Percentiles rank a stretch among this genome's conserved stretches.
Conservation (phyloP, 192 early-diverging fungal species). For the Linnemannia hyalina region DNA sequence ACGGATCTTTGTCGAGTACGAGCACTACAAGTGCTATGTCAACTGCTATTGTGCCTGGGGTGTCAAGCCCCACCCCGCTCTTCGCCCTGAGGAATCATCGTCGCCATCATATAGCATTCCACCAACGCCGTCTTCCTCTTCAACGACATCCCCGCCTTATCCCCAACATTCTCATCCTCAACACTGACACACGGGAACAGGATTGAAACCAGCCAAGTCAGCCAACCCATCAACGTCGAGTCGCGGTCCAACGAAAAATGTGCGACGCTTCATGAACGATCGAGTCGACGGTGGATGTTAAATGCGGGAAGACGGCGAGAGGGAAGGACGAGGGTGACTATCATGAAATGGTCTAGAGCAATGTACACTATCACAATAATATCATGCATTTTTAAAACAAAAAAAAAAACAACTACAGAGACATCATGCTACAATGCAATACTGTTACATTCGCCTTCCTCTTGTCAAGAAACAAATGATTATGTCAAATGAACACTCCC, state of each 20-base stretch:
- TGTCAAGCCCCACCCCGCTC: conserved; percentile 37
- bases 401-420: background rate
- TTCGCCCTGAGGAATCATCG: conserved; percentile 9
- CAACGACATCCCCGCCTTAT: background rate
- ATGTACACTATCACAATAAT: conserved; percentile 7
- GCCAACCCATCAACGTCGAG: background rate
- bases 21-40: conserved; percentile 44
- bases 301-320: background rate
- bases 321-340: background rate
- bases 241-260: no score
- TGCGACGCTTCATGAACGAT: background rate
- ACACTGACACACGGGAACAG: background rate
- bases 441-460: background rate
- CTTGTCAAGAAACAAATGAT: background rate
- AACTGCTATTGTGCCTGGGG: conserved; percentile 56
- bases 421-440: background rate
- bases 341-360: background rate
- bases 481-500: background rate
- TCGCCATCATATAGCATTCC: background rate
- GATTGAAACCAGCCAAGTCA: background rate
- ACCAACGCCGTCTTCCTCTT: background rate
- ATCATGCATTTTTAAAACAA: background rate
- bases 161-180: background rate
- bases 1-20: conserved; percentile 46
- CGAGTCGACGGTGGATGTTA: background rate